These are phyloP conservation scores for Candida frijolesensis DNA, from an alignment of 1,139 yeast species.

Conservation along the genomic window DNA sequence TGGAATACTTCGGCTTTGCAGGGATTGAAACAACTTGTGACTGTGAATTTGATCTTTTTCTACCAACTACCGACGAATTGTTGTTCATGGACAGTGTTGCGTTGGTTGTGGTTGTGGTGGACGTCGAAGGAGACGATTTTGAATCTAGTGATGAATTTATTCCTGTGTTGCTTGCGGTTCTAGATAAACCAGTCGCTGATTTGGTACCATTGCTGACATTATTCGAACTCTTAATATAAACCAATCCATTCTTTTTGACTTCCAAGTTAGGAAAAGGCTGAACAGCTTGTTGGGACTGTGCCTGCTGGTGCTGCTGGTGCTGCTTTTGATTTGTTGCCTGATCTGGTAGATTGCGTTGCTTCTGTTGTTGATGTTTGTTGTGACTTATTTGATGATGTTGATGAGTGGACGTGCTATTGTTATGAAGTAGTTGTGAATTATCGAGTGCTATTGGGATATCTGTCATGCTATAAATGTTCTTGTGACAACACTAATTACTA, in stretches of 20 bases:
- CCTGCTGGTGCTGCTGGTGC: conserved; percentile 2
- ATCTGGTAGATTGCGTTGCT: not conserved
- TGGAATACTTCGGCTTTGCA: conserved; percentile 11
- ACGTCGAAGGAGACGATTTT: not conserved
- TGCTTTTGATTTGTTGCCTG: not conserved
- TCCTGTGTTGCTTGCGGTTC: conserved; percentile 1
- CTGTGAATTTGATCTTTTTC: conserved; percentile 45
- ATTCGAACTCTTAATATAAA: conserved; percentile 11
- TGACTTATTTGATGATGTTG: not conserved
- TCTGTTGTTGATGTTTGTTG: conserved; percentile 2
- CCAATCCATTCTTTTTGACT: conserved; percentile 12
- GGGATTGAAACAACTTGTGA: conserved; percentile 30
- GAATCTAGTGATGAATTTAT: conserved; percentile 1
- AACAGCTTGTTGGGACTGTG: not conserved
- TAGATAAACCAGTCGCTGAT: conserved; percentile 1
- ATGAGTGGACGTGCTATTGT: conserved; percentile 3
- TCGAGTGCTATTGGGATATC: conserved; percentile 13
- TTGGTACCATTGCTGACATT: conserved; percentile 4
- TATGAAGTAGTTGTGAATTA: conserved; percentile 6
- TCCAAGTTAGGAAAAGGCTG: conserved; percentile 17
- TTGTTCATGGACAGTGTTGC: conserved; percentile 1
- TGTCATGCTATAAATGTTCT: conserved; percentile 8
- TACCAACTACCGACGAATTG: conserved; percentile 12
- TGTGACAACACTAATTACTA: not conserved
- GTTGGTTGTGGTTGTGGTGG: not conserved